A percentile compares a stretch with the other conserved stretches of the same genome.
Conservation (phyloP, 176 grass and related monocot species). For the Themeda triandra region DNA sequence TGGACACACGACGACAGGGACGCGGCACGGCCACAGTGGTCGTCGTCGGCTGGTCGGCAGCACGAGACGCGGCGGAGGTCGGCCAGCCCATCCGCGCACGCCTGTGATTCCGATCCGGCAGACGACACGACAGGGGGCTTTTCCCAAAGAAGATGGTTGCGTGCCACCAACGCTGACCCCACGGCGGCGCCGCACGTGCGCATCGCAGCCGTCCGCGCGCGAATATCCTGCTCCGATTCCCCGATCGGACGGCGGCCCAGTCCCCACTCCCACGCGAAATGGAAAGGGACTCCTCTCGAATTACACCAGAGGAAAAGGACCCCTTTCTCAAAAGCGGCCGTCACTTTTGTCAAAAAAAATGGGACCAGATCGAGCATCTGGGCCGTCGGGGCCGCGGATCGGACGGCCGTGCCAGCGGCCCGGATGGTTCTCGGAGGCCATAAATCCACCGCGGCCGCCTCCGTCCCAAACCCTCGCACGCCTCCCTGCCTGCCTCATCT, state of each 20-base stretch:
- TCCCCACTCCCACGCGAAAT: not conserved
- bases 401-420: not conserved
- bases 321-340: not conserved
- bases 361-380: not conserved
- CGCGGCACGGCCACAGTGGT: not conserved
- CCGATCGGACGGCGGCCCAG: conserved; percentile 8
- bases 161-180: conserved; percentile 16
- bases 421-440: not conserved
- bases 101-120: not conserved
- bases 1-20: not conserved
- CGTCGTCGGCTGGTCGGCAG: not conserved
- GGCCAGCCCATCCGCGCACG: no score
- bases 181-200: not conserved
- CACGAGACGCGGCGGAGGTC: not conserved
- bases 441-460: conserved; percentile 7
- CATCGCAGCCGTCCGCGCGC: conserved; percentile 18
- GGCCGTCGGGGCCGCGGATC: conserved; percentile 6
- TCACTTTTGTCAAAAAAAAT: no score
- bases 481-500: not conserved
- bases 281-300: not conserved
- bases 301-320: not conserved
- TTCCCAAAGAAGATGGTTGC: not conserved
- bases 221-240: conserved; percentile 20
- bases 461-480: not conserved
- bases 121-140: not conserved